phyloP scores from a whole-genome alignment of 805 yeast genomes.

The Yamadazyma tumulicola region DNA sequence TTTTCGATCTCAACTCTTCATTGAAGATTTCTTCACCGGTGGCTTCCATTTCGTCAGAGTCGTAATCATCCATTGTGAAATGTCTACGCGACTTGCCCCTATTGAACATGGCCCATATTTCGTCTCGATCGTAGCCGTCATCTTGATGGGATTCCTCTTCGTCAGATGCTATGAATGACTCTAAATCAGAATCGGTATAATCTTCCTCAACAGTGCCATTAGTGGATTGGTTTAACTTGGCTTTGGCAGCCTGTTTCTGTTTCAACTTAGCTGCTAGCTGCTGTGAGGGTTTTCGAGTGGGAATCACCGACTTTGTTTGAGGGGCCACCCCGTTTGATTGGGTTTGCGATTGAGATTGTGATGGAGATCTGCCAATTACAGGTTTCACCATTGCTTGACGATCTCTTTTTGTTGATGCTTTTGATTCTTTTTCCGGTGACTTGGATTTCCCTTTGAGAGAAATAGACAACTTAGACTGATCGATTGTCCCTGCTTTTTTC shows the following conservation, averaged over 20 bases:
- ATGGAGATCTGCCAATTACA: background rate
- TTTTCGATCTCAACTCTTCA: conserved; percentile 72
- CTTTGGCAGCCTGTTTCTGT: conserved; percentile 15
- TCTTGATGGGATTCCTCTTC: conserved; percentile 42
- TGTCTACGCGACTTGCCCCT: conserved; percentile 53
- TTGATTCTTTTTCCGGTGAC: conserved; percentile 21
- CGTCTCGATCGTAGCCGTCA: conserved; percentile 69
- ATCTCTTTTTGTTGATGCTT: background rate
- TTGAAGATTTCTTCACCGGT: conserved; percentile 83
- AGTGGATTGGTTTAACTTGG: conserved; percentile 4
- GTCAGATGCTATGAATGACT: conserved; percentile 53
- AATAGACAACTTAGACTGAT: conserved; percentile 40
- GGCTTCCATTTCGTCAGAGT: conserved; percentile 85
- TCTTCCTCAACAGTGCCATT: conserved; percentile 3
- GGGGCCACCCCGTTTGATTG: background rate
- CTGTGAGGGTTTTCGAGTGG: conserved; percentile 57
- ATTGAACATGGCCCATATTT: conserved; percentile 85
- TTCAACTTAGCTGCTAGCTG: conserved; percentile 46
- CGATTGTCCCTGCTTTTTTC: conserved; percentile 64
- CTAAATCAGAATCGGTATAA: conserved; percentile 18
- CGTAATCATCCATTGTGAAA: conserved; percentile 37
- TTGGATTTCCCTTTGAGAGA: conserved; percentile 33
- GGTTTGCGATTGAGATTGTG: background rate
- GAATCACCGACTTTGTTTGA: conserved; percentile 27
- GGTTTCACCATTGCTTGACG: background rate